These are phyloP conservation scores for Aristolochia contorta DNA, from an alignment of 164 flowering plant species.

Conservation along the genomic window DNA sequence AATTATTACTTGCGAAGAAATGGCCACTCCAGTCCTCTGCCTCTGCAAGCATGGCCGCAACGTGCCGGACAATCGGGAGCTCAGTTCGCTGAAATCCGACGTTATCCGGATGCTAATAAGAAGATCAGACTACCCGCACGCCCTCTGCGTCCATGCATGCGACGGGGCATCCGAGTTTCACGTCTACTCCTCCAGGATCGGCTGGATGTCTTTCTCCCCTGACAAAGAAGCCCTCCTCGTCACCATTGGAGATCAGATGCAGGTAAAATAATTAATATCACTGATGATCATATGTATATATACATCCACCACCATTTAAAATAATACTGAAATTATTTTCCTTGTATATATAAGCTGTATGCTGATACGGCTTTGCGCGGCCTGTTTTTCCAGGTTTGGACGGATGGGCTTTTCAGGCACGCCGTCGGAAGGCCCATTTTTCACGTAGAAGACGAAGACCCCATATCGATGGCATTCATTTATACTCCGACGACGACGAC, in stretches of 20 bases:
- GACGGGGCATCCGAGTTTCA: slow-evolving; percentile 55
- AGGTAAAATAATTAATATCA: slow-evolving; percentile 30
- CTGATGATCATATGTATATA: too few species aligned
- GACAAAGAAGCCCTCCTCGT: slow-evolving; percentile 39
- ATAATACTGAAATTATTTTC: too few species aligned
- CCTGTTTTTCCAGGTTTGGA: slow-evolving; percentile 53
- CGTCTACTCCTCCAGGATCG: slow-evolving; percentile 63
- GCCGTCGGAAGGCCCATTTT: slow-evolving; percentile 71
- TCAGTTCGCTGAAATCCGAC: slow-evolving; percentile 38
- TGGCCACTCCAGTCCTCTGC: slow-evolving; percentile 34
- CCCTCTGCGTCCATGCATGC: slow-evolving; percentile 48
- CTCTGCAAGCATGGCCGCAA: slow-evolving; percentile 35
- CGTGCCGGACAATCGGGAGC: slow-evolving; percentile 8
- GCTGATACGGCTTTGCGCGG: too few species aligned
- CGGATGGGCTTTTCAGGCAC: slow-evolving; percentile 59
- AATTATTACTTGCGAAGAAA: slow-evolving; percentile 7
- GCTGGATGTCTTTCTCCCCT: slow-evolving; percentile 69
- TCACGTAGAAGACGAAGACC: slow-evolving; percentile 27
- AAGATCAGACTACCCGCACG: slow-evolving; percentile 61
- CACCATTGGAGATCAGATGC: slow-evolving; percentile 73
- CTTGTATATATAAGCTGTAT: too few species aligned
- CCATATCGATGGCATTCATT: slow-evolving; percentile 65
- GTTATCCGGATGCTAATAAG: slow-evolving; percentile 64
- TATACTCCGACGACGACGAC: slow-evolving; percentile 34
- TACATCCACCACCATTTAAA: too few species aligned